Base-by-base conservation (phyloP, 164 flowering plant genomes). In the Vitis rupestris region DNA sequence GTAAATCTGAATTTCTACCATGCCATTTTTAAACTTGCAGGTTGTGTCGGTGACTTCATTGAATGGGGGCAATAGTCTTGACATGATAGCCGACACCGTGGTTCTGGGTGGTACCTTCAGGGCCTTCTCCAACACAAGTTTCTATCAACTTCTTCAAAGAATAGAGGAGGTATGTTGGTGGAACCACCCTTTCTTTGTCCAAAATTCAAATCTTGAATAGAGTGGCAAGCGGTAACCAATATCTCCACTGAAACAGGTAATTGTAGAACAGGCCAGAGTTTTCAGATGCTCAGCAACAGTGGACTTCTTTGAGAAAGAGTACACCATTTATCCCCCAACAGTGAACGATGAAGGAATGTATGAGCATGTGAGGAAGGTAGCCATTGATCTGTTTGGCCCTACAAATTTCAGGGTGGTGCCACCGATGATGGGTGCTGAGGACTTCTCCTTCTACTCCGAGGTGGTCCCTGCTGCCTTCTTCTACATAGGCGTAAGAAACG, bases 371-470 rank as follows among this genome's bases (percentile, higher is more conserved):
- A 83, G 57, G 78, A 84, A 80, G 50, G 92, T 86, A 37, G 88
- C 87, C 2, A 52, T 58, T 2, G 90, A 87, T 48, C 63, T 93
- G 71, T 50, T 91, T 31, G 99, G 98, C 10, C 67, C 81, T 2
- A 52, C 69, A 14, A 85, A 85, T 48, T 88, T 84, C 72, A 70
- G 69, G 67, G 84, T 80, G 23, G 88, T 85, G 3, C 77, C 74
- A 10, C 90, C 89, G 8, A 73, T 87, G 78, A 92, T 95, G 98
- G 99, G 97, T 0, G 86, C 97, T 0, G 99, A 95, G 80, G 99
- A 95, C 78, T 95, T 95, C 82, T 83, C 98, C n/a, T 95, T 95
- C 78, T 95, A 86, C 76, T 74, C 96, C 0, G 77, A 87, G 72
- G 77, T 70, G n/a, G 74, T 92, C 17, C 99, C 99, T 0, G 82